Conservation (phyloP, 1,284 basidiomycete genomes). For the Dichomitus squalens region DNA sequence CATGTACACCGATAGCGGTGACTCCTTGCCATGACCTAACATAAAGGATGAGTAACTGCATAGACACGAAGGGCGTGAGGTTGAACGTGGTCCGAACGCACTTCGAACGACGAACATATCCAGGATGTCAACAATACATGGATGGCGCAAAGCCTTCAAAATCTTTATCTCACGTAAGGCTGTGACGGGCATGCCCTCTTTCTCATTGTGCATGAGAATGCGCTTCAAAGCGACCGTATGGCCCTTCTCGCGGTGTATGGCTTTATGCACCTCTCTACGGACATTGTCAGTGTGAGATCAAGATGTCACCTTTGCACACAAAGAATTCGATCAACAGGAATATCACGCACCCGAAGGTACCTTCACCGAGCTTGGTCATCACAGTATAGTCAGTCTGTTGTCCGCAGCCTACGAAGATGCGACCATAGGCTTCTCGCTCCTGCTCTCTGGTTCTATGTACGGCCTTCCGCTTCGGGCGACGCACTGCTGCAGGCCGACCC, state of each 20-base stretch:
- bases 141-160: slow-evolving; percentile 86
- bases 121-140: slow-evolving; percentile 84
- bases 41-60: slow-evolving; percentile 1
- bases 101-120: slow-evolving; percentile 90
- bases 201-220: slow-evolving; percentile 95
- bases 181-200: slow-evolving; percentile 95
- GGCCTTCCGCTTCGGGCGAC: slow-evolving; percentile 32
- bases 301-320: not conserved
- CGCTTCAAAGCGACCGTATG: slow-evolving; percentile 87
- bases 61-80: not conserved
- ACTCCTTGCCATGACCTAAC: slow-evolving; percentile 60
- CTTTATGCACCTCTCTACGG: slow-evolving; percentile 86
- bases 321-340: slow-evolving; percentile 19
- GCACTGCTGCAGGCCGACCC: slow-evolving; percentile 6
- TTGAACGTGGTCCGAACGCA: slow-evolving; percentile 36
- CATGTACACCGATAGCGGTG: slow-evolving; percentile 90
- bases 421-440: slow-evolving; percentile 67
- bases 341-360: slow-evolving; percentile 83
- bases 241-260: slow-evolving; percentile 64
- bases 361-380: slow-evolving; percentile 88
- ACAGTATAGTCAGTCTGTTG: slow-evolving; percentile 78
- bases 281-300: slow-evolving; percentile 8
- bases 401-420: slow-evolving; percentile 77
- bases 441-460: slow-evolving; percentile 61
- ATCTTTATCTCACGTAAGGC: slow-evolving; percentile 99